Base-by-base conservation (phyloP, 2,329 filamentous ascomycete species). In the Phyllosticta citrichinensis region DNA sequence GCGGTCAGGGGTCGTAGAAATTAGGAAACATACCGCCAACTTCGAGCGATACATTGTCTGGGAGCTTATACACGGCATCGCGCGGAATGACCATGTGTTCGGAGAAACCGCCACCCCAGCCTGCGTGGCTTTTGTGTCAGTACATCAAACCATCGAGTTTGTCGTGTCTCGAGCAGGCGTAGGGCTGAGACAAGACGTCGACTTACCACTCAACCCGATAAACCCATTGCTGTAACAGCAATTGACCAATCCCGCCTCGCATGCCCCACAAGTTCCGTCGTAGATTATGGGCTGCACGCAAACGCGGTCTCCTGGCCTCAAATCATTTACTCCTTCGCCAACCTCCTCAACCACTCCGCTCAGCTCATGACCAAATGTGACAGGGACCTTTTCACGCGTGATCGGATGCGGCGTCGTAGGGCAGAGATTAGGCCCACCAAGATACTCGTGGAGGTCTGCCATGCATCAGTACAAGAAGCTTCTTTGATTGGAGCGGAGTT, bases 161-260 rank as follows among this genome's bases (percentile, higher is more conserved):
- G n/a, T 12, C 3, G n/a, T 50, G 9, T 40, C 12, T 40, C 17
- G 35, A 47, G 25, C 35, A 40, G 24, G 12, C 35, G 17, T 64
- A 33, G 25, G 53, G 56, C 63, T 57, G 25, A 22, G 40, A 47
- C 40, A n/a, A 40, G n/a, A 8, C 6, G 2, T n/a, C 25, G 5
- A 61, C 69, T 56, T 56, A 73, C 75, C 79, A 52, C 76, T 80
- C 19, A 82, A 66, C 1, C 80, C 80, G 6, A 82, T 72, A 66
- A 82, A 82, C 1, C 80, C 80, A 62, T 80, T 81, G 55, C 75
- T 77, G 68, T 80, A 79, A 65, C 80, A 82, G 70, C 79, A 81
- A 62, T 82, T 83, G 60, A 80, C 76, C 20, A 79, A 68, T 0
- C 79, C 79, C n/a, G 78, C 75, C 61, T 76, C 71, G 65, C 81